Percentiles rank a stretch among this genome's conserved stretches.
Evolutionary conservation across 176 grass and related monocot species (phyloP).

Genomic region (Bromus sterilis): DNA sequence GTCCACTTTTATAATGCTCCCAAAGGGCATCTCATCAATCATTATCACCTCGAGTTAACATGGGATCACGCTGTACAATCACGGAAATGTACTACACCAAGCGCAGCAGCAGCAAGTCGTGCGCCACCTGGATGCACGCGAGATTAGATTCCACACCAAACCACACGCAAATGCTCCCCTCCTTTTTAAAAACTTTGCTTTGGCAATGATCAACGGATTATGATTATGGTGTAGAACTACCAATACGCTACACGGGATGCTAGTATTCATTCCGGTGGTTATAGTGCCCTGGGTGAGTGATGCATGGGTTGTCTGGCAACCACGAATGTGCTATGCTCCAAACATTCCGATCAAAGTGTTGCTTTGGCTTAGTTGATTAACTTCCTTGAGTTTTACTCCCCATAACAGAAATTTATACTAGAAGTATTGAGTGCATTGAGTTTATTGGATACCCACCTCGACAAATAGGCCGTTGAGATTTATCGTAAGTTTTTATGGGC

Average conservation of each 20-base stretch:
- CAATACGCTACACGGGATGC: not conserved
- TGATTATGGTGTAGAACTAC: conserved; percentile 20
- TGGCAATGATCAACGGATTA: conserved; percentile 20
- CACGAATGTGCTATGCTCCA: not conserved
- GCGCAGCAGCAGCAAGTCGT: not conserved
- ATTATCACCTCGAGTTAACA: conserved; percentile 34
- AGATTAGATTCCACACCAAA: conserved; percentile 35
- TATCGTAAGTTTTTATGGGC: too few relatives aligned
- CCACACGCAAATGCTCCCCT: not conserved
- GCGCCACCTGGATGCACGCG: conserved; percentile 15
- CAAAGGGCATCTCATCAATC: conserved; percentile 28
- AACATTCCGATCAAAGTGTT: not conserved
- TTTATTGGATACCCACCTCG: too few relatives aligned
- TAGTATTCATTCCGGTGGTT: not conserved
- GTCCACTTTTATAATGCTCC: conserved; percentile 33
- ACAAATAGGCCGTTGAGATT: too few relatives aligned
- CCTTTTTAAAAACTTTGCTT: conserved; percentile 27
- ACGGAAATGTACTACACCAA: not conserved
- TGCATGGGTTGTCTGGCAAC: conserved; percentile 6
- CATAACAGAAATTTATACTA: not conserved
- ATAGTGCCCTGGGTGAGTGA: conserved; percentile 1
- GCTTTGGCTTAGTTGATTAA: conserved; percentile 2
- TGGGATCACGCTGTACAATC: conserved; percentile 30
- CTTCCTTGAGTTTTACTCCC: not conserved
- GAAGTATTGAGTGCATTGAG: too few relatives aligned